Conservation (phyloP, 2,329 filamentous ascomycete genomes). For the Coniochaeta sp. region DNA sequence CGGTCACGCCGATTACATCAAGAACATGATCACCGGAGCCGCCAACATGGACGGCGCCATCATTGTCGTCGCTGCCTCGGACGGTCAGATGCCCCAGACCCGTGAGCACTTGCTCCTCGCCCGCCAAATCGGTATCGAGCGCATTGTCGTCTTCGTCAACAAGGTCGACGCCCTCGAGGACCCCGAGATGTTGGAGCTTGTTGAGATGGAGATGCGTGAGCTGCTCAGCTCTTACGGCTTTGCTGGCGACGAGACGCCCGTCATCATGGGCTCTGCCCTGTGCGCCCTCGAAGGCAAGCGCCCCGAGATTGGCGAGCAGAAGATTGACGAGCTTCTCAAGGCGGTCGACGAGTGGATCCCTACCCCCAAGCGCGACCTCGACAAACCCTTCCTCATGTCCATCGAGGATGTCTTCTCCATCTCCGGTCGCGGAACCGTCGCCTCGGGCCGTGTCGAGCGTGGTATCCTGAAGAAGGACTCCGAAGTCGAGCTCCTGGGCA, state of each 20-base stretch:
- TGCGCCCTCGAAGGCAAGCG: slow-evolving; percentile 84
- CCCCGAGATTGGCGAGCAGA: slow-evolving; percentile 76
- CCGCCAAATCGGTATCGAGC: slow-evolving; percentile 96
- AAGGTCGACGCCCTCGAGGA: slow-evolving; percentile 97
- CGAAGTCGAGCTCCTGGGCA: slow-evolving; percentile 92
- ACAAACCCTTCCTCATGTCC: slow-evolving; percentile 99
- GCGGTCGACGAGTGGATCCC: slow-evolving; percentile 96
- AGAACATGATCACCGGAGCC: slow-evolving; percentile 99
- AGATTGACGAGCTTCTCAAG: slow-evolving; percentile 85
- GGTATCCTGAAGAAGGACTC: slow-evolving; percentile 88
- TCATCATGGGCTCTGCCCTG: slow-evolving; percentile 93
- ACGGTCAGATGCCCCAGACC: slow-evolving; percentile 99
- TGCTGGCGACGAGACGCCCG: slow-evolving; percentile 95
- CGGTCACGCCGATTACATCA: slow-evolving; percentile 99
- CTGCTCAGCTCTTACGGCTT: slow-evolving; percentile 89
- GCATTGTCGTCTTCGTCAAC: slow-evolving; percentile 99
- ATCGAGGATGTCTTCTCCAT: slow-evolving; percentile 92
- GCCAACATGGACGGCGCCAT: slow-evolving; percentile 99
- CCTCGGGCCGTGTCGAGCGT: slow-evolving; percentile 94
- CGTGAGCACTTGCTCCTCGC: slow-evolving; percentile 96
- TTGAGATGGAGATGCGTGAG: slow-evolving; percentile 99
- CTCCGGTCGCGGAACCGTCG: slow-evolving; percentile 89
- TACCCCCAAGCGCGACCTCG: slow-evolving; percentile 84
- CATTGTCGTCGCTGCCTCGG: slow-evolving; percentile 95
- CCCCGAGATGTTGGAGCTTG: slow-evolving; percentile 98